Percentiles rank a stretch among this genome's conserved stretches.
Evolutionary conservation across 176 grass and related monocot genomes (phyloP).

Genomic region (Dendrocalamus sinicus): DNA sequence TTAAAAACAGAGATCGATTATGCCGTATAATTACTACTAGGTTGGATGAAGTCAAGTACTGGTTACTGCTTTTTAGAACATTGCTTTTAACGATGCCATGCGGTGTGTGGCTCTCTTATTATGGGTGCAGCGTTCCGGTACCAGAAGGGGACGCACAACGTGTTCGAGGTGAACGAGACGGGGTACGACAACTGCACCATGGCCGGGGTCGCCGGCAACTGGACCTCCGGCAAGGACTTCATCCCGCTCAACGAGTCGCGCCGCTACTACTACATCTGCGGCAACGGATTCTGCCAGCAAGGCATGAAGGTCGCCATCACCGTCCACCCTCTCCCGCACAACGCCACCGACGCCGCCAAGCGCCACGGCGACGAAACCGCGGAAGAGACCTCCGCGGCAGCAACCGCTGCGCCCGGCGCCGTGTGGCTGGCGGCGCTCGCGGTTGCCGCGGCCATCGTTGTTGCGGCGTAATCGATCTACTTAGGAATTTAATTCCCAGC

Average conservation of each 20-base stretch:
- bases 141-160: constrained; percentile 82
- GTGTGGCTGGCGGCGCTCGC: neutral
- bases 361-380: neutral
- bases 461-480: neutral
- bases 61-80: too few species aligned
- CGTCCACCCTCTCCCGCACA: constrained; percentile 45
- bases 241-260: constrained; percentile 59
- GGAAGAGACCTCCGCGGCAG: constrained; percentile 9
- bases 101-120: neutral
- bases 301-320: constrained; percentile 80
- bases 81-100: neutral
- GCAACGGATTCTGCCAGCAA: constrained; percentile 73
- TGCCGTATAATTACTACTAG: too few species aligned
- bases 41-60: too few species aligned
- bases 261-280: constrained; percentile 83
- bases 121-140: constrained; percentile 69
- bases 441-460: neutral
- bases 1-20: too few species aligned
- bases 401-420: neutral
- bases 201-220: constrained; percentile 76
- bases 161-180: constrained; percentile 86
- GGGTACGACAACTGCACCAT: constrained; percentile 93
- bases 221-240: constrained; percentile 95
- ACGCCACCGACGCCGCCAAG: neutral
- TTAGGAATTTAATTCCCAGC: neutral